These are phyloP conservation scores for Lipomyces orientalis DNA, from an alignment of 805 yeast species.

Conservation along the genomic window DNA sequence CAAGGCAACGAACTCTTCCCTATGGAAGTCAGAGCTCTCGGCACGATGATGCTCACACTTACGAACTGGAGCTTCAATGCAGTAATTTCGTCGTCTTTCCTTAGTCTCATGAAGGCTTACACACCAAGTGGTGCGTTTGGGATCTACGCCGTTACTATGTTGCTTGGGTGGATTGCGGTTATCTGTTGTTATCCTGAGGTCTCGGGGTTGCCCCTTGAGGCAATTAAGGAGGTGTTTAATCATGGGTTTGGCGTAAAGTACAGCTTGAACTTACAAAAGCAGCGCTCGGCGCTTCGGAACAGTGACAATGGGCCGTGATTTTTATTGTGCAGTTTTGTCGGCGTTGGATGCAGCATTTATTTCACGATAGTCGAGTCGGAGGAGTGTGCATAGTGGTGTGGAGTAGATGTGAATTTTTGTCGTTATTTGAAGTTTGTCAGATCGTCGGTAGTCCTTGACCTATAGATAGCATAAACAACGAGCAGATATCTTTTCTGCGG, in stretches of 20 bases:
- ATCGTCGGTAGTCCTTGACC: too few species aligned
- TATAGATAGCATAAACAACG: too few species aligned
- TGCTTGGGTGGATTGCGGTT: constrained; percentile 71
- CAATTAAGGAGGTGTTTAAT: constrained; percentile 77
- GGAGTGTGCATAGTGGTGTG: too few species aligned
- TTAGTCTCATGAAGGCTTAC: constrained; percentile 89
- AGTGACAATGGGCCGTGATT: neutral
- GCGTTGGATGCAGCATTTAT: too few species aligned
- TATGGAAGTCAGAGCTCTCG: constrained; percentile 88
- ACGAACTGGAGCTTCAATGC: constrained; percentile 94
- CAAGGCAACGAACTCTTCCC: constrained; percentile 94
- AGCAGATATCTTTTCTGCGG: too few species aligned
- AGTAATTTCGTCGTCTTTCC: constrained; percentile 85
- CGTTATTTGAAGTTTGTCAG: too few species aligned
- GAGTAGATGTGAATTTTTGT: too few species aligned
- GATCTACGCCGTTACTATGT: constrained; percentile 80
- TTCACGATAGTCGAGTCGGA: too few species aligned
- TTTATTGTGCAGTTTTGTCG: neutral
- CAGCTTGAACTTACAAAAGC: constrained; percentile 58
- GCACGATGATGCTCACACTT: constrained; percentile 86
- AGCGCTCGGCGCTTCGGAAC: constrained; percentile 44
- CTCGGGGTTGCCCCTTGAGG: constrained; percentile 86
- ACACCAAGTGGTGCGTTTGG: constrained; percentile 95
- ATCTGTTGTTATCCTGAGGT: constrained; percentile 90
- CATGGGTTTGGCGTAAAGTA: constrained; percentile 86